A percentile compares a stretch with the other conserved stretches of the same genome.
Conservation (phyloP, 352 stramenopile species). For the Blastocystis sp. region DNA sequence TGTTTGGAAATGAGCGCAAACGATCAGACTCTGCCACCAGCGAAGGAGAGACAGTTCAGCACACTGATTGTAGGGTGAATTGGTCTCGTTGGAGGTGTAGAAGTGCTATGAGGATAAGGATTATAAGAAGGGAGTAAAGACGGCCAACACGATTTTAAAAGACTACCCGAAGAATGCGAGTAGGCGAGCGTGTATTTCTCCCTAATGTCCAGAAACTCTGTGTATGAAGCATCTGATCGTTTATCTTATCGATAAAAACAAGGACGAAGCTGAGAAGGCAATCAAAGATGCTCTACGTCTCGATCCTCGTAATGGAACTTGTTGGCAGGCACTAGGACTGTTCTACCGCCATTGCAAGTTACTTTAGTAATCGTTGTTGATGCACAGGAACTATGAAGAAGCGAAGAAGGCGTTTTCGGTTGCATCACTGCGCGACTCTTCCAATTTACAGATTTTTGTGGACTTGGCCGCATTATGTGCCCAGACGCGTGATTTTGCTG, state of each 20-base stretch:
- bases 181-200: not conserved
- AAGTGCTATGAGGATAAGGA: constrained; percentile 61
- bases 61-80: not conserved
- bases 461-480: constrained; percentile 11
- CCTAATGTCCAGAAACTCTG: not conserved
- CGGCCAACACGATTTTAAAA: constrained; percentile 20
- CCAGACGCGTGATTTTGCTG: not conserved
- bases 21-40: not conserved
- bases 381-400: constrained; percentile 31
- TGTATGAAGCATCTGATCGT: constrained; percentile 28
- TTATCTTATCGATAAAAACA: constrained; percentile 9
- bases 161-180: constrained; percentile 45
- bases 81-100: not conserved
- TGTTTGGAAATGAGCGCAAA: constrained; percentile 6
- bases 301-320: constrained; percentile 16
- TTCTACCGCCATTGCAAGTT: constrained; percentile 54
- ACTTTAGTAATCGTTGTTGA: not conserved
- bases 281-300: not conserved
- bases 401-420: constrained; percentile 20
- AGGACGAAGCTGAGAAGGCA: constrained; percentile 39
- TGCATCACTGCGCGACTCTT: not conserved
- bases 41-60: not conserved
- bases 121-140: constrained; percentile 44
- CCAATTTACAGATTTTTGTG: constrained; percentile 10
- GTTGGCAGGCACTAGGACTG: constrained; percentile 33